Conservation (phyloP, 2,329 filamentous ascomycete genomes). For the Venturia aucupariae region DNA sequence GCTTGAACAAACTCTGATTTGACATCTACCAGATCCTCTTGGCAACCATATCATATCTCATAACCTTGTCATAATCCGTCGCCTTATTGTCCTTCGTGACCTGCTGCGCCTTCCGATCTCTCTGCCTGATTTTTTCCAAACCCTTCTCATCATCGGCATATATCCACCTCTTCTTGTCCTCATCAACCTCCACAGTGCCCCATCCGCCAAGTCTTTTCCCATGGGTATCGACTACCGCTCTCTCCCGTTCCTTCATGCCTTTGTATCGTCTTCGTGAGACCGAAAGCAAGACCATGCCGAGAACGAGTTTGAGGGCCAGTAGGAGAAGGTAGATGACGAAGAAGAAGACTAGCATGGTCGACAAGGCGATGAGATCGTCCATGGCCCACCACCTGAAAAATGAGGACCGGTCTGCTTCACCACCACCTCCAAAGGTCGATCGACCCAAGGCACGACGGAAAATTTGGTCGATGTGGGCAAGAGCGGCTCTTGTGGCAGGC, state of each 20-base stretch:
- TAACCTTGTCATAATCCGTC: conserved; percentile 54
- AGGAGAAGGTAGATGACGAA: conserved; percentile 59
- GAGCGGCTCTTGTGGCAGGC: conserved; percentile 64
- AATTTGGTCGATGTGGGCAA: conserved; percentile 69
- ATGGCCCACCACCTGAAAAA: conserved; percentile 42
- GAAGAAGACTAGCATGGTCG: conserved; percentile 81
- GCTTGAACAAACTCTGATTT: too few species aligned
- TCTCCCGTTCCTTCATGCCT: conserved; percentile 65
- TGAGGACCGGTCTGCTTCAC: conserved; percentile 18
- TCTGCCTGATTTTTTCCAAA: conserved; percentile 48
- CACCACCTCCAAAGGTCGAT: conserved; percentile 51
- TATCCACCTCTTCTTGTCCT: conserved; percentile 77
- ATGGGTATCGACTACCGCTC: conserved; percentile 21
- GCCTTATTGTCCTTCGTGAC: conserved; percentile 20
- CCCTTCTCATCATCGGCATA: conserved; percentile 77
- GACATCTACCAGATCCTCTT: conserved; percentile 80
- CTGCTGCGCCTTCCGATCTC: conserved; percentile 51
- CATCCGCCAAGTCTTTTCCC: conserved; percentile 42
- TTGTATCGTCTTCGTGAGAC: conserved; percentile 73
- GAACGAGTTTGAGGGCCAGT: conserved; percentile 54
- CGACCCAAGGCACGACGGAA: conserved; percentile 70
- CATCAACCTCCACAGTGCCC: conserved; percentile 78
- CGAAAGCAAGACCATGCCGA: conserved; percentile 78
- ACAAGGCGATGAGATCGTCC: conserved; percentile 63
- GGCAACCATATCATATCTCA: conserved; percentile 87